A percentile compares a stretch with the other conserved stretches of the same genome.
These are phyloP conservation scores for Flaveria brownii DNA, from an alignment of 129 eudicot species.

Conservation along the genomic window DNA sequence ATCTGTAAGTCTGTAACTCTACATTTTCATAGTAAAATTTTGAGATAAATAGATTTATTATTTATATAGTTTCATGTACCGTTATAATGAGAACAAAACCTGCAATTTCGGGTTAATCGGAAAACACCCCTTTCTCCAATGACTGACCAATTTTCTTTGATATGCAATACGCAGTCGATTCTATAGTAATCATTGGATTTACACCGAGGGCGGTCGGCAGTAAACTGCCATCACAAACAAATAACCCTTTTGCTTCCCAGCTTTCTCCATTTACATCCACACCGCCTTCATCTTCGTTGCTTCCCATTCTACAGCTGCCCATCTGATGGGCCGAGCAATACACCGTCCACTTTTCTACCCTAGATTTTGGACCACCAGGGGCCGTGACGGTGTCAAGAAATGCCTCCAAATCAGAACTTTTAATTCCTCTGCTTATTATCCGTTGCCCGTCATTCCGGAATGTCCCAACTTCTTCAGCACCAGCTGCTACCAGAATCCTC, in stretches of 20 bases:
- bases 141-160: constrained; percentile 52
- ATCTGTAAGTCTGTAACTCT: neutral
- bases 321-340: constrained; percentile 92
- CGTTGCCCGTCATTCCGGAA: constrained; percentile 81
- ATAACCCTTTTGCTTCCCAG: constrained; percentile 92
- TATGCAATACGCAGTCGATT: constrained; percentile 76
- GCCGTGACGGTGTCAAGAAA: constrained; percentile 61
- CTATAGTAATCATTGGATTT: constrained; percentile 88
- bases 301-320: constrained; percentile 93
- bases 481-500: constrained; percentile 70
- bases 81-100: constrained; percentile 4
- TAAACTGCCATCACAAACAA: constrained; percentile 82
- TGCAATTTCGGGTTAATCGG: constrained; percentile 8
- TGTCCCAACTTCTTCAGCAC: constrained; percentile 90
- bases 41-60: neutral
- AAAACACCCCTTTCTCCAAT: constrained; percentile 34
- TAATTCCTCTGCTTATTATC: constrained; percentile 46
- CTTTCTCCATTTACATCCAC: constrained; percentile 87
- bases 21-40: neutral
- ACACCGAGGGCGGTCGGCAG: constrained; percentile 81
- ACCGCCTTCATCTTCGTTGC: constrained; percentile 62
- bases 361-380: constrained; percentile 62
- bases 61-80: neutral
- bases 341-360: constrained; percentile 55
- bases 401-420: constrained; percentile 59